Percentiles rank a stretch among this genome's conserved stretches.
Conservation (phyloP, 176 grass and related monocot species). For the Chrysopogon serrulatus region DNA sequence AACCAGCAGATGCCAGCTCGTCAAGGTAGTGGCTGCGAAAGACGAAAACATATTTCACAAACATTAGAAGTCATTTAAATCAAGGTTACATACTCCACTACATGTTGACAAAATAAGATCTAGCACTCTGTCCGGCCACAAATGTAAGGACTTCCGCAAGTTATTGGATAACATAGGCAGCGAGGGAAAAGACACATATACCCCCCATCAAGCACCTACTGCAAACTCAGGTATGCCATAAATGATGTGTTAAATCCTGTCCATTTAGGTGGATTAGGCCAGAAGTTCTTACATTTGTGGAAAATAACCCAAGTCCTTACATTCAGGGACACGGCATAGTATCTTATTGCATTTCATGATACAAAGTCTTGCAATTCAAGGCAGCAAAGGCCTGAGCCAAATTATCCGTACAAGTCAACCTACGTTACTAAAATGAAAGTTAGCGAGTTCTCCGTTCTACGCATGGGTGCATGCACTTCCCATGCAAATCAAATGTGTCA, state of each 20-base stretch:
- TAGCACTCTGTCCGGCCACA: background rate
- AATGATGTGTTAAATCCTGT: background rate
- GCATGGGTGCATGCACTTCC: background rate
- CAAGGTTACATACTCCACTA: background rate
- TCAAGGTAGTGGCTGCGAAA: constrained; percentile 96
- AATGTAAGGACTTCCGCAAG: background rate
- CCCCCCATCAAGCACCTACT: background rate
- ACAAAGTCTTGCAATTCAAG: background rate
- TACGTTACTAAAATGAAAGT: background rate
- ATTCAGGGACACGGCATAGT: too few species aligned
- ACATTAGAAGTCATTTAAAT: background rate
- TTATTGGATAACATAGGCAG: background rate
- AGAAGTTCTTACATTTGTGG: background rate
- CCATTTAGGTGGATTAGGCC: background rate
- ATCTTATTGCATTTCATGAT: background rate
- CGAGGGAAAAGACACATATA: background rate
- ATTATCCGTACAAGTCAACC: constrained; percentile 4
- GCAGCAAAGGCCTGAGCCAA: background rate
- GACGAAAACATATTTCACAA: background rate
- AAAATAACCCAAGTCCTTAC: too few species aligned
- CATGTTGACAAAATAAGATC: background rate
- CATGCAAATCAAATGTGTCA: background rate
- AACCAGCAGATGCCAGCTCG: constrained; percentile 98
- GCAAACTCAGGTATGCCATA: background rate
- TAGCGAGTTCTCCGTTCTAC: background rate